Evolutionary conservation across 306 rosid species (phyloP), one percentile per base, ranked within the genome.

Genomic region (Trifolium dubium): DNA sequence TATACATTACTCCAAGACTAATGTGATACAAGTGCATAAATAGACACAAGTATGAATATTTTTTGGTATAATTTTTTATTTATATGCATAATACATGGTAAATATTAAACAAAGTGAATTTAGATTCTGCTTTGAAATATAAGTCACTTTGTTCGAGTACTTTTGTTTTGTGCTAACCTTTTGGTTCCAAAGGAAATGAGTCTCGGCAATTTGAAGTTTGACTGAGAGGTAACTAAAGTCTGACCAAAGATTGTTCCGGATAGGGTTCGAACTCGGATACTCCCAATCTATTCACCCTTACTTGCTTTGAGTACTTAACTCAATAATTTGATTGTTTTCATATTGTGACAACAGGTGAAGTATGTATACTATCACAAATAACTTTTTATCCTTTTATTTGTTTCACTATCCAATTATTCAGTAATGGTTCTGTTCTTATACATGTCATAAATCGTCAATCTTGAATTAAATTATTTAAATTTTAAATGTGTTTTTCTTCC

Each of bases 401-500:
- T 73, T 15, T 31, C 30, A 43, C 10, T 77, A n/a, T 34, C 64
- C 40, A 2, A 39, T 43, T 58, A 15, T 47, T 69, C 40, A 29
- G 30, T 12, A 35, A 69, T 56, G 51, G 1, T 43, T 59, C 44
- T 59, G 53, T 67, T 75, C 63, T n/a, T 47, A 55, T 59, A 47
- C 60, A 8, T n/a, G 49, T 19, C 29, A 49, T 74, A 49, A 79
- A 54, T 31, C 64, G 71, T 56, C 44, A 15, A 56, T 23, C 23
- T 1, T 23, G 23, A 23, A 23, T 23, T 23, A 23, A 23, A 23
- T 23, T 23, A 23, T 23, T 23, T 23, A 23, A 23, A 23, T 23
- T 23, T 23, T 23, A 23, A 28, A 60, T 70, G 19, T 69, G 29
- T 65, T 65, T 34, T 75, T 23, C 29, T 78, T 47, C 59, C 67